Conservation (phyloP, 192 early-diverging fungal genomes). For the Coemansia sp. region DNA sequence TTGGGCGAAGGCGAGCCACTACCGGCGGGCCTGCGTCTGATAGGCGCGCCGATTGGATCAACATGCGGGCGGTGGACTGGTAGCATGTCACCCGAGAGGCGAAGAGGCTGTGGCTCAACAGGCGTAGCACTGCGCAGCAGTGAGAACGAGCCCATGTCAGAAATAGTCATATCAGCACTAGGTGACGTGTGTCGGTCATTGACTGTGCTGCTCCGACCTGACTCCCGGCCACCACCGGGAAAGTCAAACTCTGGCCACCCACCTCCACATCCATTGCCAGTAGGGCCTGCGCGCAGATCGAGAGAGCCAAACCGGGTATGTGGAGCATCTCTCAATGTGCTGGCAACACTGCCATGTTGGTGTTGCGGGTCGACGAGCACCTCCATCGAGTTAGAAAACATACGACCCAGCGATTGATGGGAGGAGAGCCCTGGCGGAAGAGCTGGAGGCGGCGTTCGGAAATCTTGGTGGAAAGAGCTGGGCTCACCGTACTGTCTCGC, state of each 20-base stretch:
- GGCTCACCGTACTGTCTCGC: neutral
- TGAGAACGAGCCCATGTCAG: slow-evolving; percentile 13
- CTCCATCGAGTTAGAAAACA: slow-evolving; percentile 3
- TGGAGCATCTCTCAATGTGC: neutral
- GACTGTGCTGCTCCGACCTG: slow-evolving; percentile 24
- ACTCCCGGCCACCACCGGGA: slow-evolving; percentile 5
- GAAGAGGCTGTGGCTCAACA: slow-evolving; percentile 24
- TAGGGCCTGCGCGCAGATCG: slow-evolving; percentile 3
- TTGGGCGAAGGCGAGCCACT: slow-evolving; percentile 15
- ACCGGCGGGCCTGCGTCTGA: slow-evolving; percentile 7
- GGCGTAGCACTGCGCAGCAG: slow-evolving; percentile 29
- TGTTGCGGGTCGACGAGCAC: neutral
- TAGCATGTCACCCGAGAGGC: slow-evolving; percentile 35
- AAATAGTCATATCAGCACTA: neutral
- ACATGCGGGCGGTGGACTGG: slow-evolving; percentile 31
- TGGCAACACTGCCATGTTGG: neutral
- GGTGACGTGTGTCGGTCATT: slow-evolving; percentile 23
- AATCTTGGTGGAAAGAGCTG: neutral
- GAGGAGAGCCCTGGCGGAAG: neutral
- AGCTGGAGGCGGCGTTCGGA: slow-evolving; percentile 7
- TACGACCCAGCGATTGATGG: neutral
- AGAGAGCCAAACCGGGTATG: neutral
- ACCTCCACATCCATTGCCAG: neutral
- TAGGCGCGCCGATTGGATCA: slow-evolving; percentile 47
- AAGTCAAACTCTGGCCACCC: slow-evolving; percentile 13